Evolutionary conservation across 2,329 filamentous ascomycete species (phyloP), one percentile per base, ranked within the genome.

Genomic region (Didymella pomorum): DNA sequence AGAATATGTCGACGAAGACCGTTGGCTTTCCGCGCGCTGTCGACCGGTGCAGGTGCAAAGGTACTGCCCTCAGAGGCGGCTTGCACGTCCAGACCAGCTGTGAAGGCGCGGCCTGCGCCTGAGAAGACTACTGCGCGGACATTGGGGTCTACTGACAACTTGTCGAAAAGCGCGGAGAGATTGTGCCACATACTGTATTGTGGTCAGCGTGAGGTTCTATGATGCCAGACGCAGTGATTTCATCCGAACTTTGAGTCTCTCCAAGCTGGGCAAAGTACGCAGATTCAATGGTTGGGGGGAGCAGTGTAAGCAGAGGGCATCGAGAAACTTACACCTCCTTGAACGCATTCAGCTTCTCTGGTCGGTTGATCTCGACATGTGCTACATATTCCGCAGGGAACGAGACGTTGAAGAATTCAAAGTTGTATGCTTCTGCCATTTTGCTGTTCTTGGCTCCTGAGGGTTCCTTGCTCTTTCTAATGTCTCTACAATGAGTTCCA

Each of bases 291-390:
- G n/a, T n/a, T n/a, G n/a, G n/a, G n/a, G n/a, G n/a, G n/a, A n/a
- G n/a, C n/a, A n/a, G n/a, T n/a, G n/a, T n/a, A n/a, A n/a, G n/a
- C n/a, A n/a, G n/a, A n/a, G n/a, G n/a, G n/a, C 28, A 10, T 29
- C 28, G 16, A 14, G 18, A 2, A 26, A 78, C 80, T 67, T 76
- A 86, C 84, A 79, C 80, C 75, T 92, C 87, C 65, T 87, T 84
- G 77, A 97, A 97, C 64, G 93, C 88, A 77, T 98, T 98, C 76
- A 97, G 81, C 81, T 96, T 97, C 65, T 86, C 78, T 1, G 93
- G 87, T 1, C 93, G 86, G 81, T 96, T 93, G 79, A 96, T 96
- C 79, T 97, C 89, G 58, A 98, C 90, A 75, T 96, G 92, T n/a
- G 89, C 91, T 47, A 97, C 89, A 80, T 87, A 87, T 71, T 89